These are phyloP conservation scores for Fusarium nodosum DNA, from an alignment of 2,329 filamentous ascomycete genomes.

Conservation along the genomic window DNA sequence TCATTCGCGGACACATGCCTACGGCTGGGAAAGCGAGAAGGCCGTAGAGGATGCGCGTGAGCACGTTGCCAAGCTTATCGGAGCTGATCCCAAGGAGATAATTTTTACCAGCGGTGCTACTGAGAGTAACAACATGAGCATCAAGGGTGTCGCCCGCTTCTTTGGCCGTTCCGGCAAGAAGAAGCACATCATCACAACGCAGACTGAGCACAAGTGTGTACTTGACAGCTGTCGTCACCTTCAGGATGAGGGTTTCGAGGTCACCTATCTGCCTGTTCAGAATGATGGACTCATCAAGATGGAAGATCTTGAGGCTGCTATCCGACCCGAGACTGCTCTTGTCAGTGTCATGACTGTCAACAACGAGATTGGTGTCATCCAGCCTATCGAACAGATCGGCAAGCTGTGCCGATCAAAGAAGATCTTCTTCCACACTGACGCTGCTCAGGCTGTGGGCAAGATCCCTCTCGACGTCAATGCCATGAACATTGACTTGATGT, in stretches of 20 bases:
- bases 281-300: constrained; percentile 87
- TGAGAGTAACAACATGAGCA: constrained; percentile 99
- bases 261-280: constrained; percentile 96
- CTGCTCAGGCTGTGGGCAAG: constrained; percentile 97
- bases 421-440: constrained; percentile 98
- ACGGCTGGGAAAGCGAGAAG: constrained; percentile 98
- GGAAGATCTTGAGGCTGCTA: constrained; percentile 86
- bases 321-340: constrained; percentile 89
- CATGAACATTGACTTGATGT: constrained; percentile 99
- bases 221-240: constrained; percentile 96
- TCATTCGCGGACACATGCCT: constrained; percentile 96
- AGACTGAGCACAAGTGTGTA: constrained; percentile 99
- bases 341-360: constrained; percentile 99
- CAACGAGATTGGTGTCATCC: constrained; percentile 99
- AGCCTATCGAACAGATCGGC: constrained; percentile 93
- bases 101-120: constrained; percentile 99
- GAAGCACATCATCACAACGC: constrained; percentile 96
- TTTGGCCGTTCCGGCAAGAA: constrained; percentile 95
- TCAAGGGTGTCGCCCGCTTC: constrained; percentile 97
- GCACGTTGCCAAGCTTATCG: constrained; percentile 88
- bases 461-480: constrained; percentile 96
- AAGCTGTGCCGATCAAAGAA: constrained; percentile 91
- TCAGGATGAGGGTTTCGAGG: constrained; percentile 94
- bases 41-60: constrained; percentile 88
- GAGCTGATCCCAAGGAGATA: constrained; percentile 96